Conservation (phyloP, 495 filamentous ascomycete genomes). For the Tuber indicum region DNA sequence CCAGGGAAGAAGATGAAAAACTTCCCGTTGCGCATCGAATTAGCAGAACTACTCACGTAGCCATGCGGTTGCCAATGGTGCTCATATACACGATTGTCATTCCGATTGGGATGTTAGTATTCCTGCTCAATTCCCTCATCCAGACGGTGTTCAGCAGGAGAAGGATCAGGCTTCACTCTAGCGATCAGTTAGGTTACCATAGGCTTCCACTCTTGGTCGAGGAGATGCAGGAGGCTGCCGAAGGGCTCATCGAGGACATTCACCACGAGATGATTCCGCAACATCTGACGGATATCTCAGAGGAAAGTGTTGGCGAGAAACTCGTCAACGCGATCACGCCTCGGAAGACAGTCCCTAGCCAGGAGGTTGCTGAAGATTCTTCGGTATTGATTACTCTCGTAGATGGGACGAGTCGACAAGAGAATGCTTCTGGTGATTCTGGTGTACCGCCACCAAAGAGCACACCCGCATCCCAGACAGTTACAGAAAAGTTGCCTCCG, state of each 20-base stretch:
- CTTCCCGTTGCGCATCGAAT: slow-evolving; percentile 39
- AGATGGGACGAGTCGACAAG: not conserved
- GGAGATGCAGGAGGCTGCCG: slow-evolving; percentile 62
- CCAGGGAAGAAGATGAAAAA: slow-evolving; percentile 41
- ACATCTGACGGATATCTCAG: slow-evolving; percentile 32
- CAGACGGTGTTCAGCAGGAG: slow-evolving; percentile 65
- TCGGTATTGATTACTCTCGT: not conserved
- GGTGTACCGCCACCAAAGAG: not conserved
- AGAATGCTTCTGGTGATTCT: not conserved
- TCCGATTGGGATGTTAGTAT: slow-evolving; percentile 61
- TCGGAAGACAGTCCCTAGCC: not conserved
- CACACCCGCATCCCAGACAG: not conserved
- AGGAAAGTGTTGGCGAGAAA: slow-evolving; percentile 20
- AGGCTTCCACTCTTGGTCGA: slow-evolving; percentile 64
- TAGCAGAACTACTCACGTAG: slow-evolving; percentile 39
- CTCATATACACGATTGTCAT: slow-evolving; percentile 59
- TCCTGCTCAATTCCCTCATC: slow-evolving; percentile 65
- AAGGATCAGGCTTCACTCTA: slow-evolving; percentile 69
- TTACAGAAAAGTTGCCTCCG: slow-evolving; percentile 5
- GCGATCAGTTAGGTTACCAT: slow-evolving; percentile 63
- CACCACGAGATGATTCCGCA: slow-evolving; percentile 35
- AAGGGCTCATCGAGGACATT: slow-evolving; percentile 51
- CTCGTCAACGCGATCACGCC: not conserved
- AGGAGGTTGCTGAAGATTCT: not conserved
- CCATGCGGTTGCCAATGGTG: slow-evolving; percentile 52